A percentile compares a stretch with the other conserved stretches of the same genome.
Evolutionary conservation across 768 basidiomycete genomes (phyloP).

Genomic region (Kwoniella newhampshirensis): DNA sequence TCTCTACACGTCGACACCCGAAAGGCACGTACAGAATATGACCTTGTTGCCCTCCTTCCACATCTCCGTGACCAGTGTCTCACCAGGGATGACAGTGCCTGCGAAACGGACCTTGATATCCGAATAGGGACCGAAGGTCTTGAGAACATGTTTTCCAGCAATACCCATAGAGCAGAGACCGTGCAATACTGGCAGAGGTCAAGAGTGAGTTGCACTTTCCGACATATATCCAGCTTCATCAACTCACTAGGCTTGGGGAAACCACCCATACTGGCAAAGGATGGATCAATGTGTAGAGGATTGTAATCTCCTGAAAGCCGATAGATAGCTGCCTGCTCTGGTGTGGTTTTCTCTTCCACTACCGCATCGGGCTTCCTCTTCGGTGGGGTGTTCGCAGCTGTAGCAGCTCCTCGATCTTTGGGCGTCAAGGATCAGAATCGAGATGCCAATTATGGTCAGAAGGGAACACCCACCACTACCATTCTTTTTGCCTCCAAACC

Average conservation of each 20-base stretch:
- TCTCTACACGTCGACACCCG: too few species aligned
- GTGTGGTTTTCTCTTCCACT: conserved; percentile 79
- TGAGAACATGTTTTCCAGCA: conserved; percentile 85
- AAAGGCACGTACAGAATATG: conserved; percentile 71
- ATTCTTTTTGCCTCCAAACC: conserved; percentile 85
- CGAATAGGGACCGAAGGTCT: conserved; percentile 77
- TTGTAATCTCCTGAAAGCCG: conserved; percentile 89
- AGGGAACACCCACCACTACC: conserved; percentile 71
- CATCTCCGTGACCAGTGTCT: conserved; percentile 94
- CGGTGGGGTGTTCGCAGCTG: conserved; percentile 76
- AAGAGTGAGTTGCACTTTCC: conserved; percentile 3
- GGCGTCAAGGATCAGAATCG: too few species aligned
- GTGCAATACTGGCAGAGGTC: conserved; percentile 50
- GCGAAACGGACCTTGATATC: conserved; percentile 98
- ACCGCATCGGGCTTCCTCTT: conserved; percentile 80
- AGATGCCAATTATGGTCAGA: too few species aligned
- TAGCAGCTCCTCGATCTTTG: conserved; percentile 85
- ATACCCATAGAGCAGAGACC: conserved; percentile 91
- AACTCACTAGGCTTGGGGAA: conserved; percentile 74
- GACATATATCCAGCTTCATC: conserved; percentile 42
- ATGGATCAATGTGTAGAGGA: conserved; percentile 87
- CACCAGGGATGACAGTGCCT: conserved; percentile 89
- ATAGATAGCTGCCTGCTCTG: conserved; percentile 85
- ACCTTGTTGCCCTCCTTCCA: conserved; percentile 94
- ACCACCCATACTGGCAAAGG: conserved; percentile 91